These are phyloP conservation scores for Mixia osmundae DNA, from an alignment of 1,284 basidiomycete genomes.

Conservation along the genomic window DNA sequence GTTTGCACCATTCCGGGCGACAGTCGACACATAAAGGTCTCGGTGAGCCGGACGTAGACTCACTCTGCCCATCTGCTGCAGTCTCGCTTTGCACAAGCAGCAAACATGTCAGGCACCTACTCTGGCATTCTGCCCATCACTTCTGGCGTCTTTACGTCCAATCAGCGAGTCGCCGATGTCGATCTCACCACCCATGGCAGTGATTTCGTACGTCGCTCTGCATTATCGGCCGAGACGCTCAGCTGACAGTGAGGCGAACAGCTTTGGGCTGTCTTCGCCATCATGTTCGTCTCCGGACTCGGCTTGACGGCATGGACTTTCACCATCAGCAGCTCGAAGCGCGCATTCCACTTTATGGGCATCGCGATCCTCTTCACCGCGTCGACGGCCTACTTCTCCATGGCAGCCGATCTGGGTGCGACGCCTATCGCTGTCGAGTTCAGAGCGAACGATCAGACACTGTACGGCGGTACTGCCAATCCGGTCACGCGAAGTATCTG, in stretches of 20 bases:
- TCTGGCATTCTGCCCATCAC: too few species aligned
- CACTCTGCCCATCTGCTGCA: too few species aligned
- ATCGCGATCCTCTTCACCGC: constrained; percentile 17
- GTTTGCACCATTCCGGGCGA: too few species aligned
- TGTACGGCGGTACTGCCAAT: constrained; percentile 8
- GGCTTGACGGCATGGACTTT: constrained; percentile 23
- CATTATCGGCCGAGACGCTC: background rate
- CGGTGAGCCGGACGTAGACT: too few species aligned
- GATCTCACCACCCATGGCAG: constrained; percentile 25
- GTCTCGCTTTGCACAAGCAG: too few species aligned
- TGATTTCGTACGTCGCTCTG: background rate
- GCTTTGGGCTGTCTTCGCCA: constrained; percentile 24
- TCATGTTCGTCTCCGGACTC: constrained; percentile 19
- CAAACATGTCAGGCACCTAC: too few species aligned
- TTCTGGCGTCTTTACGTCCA: too few species aligned
- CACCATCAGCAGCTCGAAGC: constrained; percentile 26
- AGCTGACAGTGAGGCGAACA: constrained; percentile 24
- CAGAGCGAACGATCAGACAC: constrained; percentile 14
- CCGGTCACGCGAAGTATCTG: constrained; percentile 29
- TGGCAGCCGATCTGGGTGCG: constrained; percentile 37
- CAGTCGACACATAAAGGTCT: too few species aligned
- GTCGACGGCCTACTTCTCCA: constrained; percentile 28
- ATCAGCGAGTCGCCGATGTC: too few species aligned
- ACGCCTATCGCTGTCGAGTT: constrained; percentile 32
- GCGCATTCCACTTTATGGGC: constrained; percentile 9